Conservation (phyloP, 2,329 filamentous ascomycete genomes). For the Aspergillus sp. region DNA sequence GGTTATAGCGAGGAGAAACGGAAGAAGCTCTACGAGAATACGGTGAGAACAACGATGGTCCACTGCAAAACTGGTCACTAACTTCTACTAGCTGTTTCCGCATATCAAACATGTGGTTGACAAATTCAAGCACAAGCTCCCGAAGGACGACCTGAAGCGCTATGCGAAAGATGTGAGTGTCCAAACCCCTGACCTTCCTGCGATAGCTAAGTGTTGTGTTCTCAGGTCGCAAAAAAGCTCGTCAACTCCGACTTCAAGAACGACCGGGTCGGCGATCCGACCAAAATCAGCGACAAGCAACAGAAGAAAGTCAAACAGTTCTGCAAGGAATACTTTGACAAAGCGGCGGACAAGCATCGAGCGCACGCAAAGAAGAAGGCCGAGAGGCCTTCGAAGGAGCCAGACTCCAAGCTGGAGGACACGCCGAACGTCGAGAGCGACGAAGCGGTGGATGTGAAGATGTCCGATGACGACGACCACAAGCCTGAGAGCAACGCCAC, state of each 20-base stretch:
- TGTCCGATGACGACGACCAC: constrained; percentile 33
- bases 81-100: constrained; percentile 58
- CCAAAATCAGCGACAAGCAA: constrained; percentile 65
- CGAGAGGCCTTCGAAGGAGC: constrained; percentile 30
- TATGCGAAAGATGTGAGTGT: constrained; percentile 52
- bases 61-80: constrained; percentile 2
- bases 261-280: constrained; percentile 73
- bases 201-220: too few relatives aligned
- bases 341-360: constrained; percentile 67
- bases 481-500: constrained; percentile 9
- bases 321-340: constrained; percentile 78
- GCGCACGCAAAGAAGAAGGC: constrained; percentile 58
- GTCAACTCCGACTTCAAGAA: constrained; percentile 89
- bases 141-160: constrained; percentile 63
- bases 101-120: constrained; percentile 78
- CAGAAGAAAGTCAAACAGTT: constrained; percentile 73
- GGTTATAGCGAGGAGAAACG: constrained; percentile 63
- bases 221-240: constrained; percentile 67
- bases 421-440: constrained; percentile 13
- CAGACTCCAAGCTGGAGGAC: constrained; percentile 16
- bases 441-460: constrained; percentile 24
- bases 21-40: constrained; percentile 91
- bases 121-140: constrained; percentile 78
- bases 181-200: neutral
- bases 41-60: constrained; percentile 47